A percentile compares a stretch with the other conserved stretches of the same genome.
Conservation (phyloP, 208 protist genomes). For the Trypanosoma conorhini region DNA sequence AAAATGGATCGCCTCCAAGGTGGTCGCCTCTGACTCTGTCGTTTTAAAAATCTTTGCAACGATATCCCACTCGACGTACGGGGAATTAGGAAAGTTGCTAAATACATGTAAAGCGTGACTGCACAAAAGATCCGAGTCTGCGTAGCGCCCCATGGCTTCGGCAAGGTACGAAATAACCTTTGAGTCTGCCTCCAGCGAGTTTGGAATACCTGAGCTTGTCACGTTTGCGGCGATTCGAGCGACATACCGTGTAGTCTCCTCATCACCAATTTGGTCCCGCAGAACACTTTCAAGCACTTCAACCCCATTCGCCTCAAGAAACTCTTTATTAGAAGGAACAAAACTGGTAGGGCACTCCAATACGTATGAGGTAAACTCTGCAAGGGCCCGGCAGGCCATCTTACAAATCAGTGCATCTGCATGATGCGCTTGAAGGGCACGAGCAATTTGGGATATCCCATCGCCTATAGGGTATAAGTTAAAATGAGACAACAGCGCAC, state of each 20-base stretch:
- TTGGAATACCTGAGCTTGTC: conserved; percentile 59
- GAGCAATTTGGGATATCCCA: conserved; percentile 76
- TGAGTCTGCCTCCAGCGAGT: conserved; percentile 54
- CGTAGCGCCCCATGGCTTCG: conserved; percentile 62
- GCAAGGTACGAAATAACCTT: conserved; percentile 64
- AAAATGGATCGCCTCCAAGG: conserved; percentile 77
- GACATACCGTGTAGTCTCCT: conserved; percentile 70
- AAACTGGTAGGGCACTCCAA: conserved; percentile 79
- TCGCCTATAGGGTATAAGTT: conserved; percentile 86
- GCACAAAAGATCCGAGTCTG: conserved; percentile 67
- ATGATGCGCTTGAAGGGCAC: conserved; percentile 53
- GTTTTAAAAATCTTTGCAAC: conserved; percentile 63
- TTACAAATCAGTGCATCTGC: conserved; percentile 50
- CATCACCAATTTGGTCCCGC: conserved; percentile 62
- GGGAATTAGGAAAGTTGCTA: conserved; percentile 75
- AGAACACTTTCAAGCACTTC: conserved; percentile 65
- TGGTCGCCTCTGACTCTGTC: conserved; percentile 65
- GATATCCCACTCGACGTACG: conserved; percentile 74
- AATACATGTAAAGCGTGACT: conserved; percentile 79
- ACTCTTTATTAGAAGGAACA: conserved; percentile 56
- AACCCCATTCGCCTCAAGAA: conserved; percentile 72
- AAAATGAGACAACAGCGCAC: conserved; percentile 80
- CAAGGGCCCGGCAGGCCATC: conserved; percentile 59
- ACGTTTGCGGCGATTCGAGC: conserved; percentile 78
- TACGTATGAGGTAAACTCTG: conserved; percentile 88